Evolutionary conservation across 352 stramenopile species (phyloP), one percentile per base, ranked within the genome.

Genomic region (Aphanomyces cochlioides): DNA sequence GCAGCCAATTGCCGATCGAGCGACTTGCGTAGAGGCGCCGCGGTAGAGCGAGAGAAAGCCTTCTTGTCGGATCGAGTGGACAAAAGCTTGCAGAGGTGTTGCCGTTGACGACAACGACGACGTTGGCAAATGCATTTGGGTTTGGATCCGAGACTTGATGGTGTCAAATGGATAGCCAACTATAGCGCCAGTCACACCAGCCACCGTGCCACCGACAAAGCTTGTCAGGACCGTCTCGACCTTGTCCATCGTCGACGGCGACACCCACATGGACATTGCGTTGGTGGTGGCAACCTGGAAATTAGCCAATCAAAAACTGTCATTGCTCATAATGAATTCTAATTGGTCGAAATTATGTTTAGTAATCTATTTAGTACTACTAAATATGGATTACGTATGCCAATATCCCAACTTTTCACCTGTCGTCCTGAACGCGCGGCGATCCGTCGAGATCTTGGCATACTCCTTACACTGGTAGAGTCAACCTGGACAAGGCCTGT

Each of bases 91-190:
- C 13, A 88, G 47, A 12, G 80, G 75, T 0, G 81, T 54, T 8
- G 40, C 47, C 5, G 43, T n/a, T 12, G 10, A n/a, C 10, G 10
- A 12, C 10, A 50, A n/a, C 43, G 43, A n/a, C 17, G 43, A 12
- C 43, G 43, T 2, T 6, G 37, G 37, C 57, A 47, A 47, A 36
- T 67, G 59, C 47, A 78, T 77, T 73, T 90, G 80, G 21, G 82
- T 90, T 73, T 90, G 82, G 73, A 90, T 83, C 50, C 82, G 80
- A 63, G 82, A 78, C 72, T 90, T 90, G 61, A 88, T 72, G 28
- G 82, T 90, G 73, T 90, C 82, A 17, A 88, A 75, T 37, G 82
- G 82, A 67, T 90, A 90, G 4, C 80, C 82, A 17, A 86, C 82
- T 17, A 90, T 67, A 7, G 80, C 82, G 67, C 88, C 80, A 66